A percentile compares a stretch with the other conserved stretches of the same genome.
phyloP scores from a whole-genome alignment of 768 basidiomycete species.

The Multifurca ochricompacta region DNA sequence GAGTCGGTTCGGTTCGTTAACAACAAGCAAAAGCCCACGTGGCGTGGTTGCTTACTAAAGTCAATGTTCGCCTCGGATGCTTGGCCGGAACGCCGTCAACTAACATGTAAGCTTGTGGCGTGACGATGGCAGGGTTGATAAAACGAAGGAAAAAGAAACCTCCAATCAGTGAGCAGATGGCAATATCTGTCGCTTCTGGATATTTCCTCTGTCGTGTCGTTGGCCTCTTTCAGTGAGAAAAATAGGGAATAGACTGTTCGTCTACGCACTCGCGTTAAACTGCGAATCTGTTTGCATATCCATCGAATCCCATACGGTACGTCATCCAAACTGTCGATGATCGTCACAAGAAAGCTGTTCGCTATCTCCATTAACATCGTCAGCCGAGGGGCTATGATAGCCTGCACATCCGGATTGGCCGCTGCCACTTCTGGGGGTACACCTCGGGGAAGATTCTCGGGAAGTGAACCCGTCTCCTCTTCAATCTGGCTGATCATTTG shows the following conservation, averaged over 20 bases:
- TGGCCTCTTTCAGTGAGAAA: background rate
- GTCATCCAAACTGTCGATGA: slow-evolving; percentile 97
- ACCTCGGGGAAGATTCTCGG: slow-evolving; percentile 84
- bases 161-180: slow-evolving; percentile 96
- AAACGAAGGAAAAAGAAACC: slow-evolving; percentile 99
- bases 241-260: background rate
- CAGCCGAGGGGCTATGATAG: slow-evolving; percentile 92
- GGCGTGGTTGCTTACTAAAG: slow-evolving; percentile 47
- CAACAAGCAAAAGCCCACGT: too few species aligned
- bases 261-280: slow-evolving; percentile 82
- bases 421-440: slow-evolving; percentile 93
- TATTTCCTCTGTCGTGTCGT: slow-evolving; percentile 89
- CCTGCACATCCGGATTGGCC: slow-evolving; percentile 91
- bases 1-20: too few species aligned
- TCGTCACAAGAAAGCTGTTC: slow-evolving; percentile 93
- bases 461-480: slow-evolving; percentile 90
- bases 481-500: slow-evolving; percentile 99
- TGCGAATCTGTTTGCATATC: slow-evolving; percentile 99
- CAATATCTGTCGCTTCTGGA: slow-evolving; percentile 96
- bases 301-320: slow-evolving; percentile 99
- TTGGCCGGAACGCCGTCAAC: slow-evolving; percentile 97
- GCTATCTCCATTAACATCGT: slow-evolving; percentile 99
- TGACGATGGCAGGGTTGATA: slow-evolving; percentile 98
- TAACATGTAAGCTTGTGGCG: slow-evolving; percentile 99
- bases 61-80: slow-evolving; percentile 93